phyloP scores from a whole-genome alignment of 169 alveolate genomes.

The Plasmodium gaboni region DNA sequence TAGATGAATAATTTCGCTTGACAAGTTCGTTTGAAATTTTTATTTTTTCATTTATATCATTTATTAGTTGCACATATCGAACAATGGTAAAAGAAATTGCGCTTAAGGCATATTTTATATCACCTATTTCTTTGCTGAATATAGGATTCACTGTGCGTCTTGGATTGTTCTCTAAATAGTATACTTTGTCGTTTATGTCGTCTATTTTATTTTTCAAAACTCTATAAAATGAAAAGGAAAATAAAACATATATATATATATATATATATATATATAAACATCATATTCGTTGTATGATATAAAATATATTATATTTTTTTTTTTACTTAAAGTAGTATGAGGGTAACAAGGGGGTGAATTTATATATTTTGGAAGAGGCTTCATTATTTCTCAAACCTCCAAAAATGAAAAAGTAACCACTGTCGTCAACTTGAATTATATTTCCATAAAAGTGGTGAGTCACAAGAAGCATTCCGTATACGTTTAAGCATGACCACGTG shows the following conservation, averaged over 20 bases:
- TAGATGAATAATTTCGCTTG: constrained; percentile 2
- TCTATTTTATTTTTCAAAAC: constrained; percentile 18
- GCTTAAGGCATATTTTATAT: constrained; percentile 27
- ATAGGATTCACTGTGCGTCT: constrained; percentile 8
- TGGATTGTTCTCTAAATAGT: constrained; percentile 21
- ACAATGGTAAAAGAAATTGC: constrained; percentile 35
- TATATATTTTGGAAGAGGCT: constrained; percentile 34
- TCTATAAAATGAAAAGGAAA: constrained; percentile 17
- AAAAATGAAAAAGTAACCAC: constrained; percentile 65
- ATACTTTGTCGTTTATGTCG: constrained; percentile 9
- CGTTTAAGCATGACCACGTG: constrained; percentile 49
- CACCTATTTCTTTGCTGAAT: constrained; percentile 32
- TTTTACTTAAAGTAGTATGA: constrained; percentile 34
- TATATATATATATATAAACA: no score
- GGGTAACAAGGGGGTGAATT: constrained; percentile 39
- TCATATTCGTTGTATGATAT: not conserved
- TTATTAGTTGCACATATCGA: constrained; percentile 36
- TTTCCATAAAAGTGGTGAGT: constrained; percentile 69
- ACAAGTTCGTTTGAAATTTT: constrained; percentile 57
- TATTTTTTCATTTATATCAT: constrained; percentile 74
- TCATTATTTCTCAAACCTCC: constrained; percentile 72
- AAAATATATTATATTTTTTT: constrained; percentile 8
- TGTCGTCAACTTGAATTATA: constrained; percentile 49
- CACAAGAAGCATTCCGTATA: constrained; percentile 47
- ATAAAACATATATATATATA: not conserved